A percentile compares a stretch with the other conserved stretches of the same genome.
Conservation (phyloP, 257 asterid species). For the Haberlea rhodopensis region DNA sequence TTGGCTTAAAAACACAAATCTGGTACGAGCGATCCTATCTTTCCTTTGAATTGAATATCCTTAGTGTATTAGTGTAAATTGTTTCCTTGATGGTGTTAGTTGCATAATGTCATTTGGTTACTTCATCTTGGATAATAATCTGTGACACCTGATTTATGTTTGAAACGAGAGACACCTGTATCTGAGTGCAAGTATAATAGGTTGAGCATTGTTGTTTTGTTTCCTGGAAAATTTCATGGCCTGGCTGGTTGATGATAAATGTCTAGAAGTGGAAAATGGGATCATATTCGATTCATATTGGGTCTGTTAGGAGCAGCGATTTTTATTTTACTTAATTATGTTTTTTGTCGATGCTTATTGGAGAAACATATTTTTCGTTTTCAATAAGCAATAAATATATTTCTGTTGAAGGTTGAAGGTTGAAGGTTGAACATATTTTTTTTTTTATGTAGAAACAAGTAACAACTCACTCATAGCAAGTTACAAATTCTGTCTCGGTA, state of each 20-base stretch:
- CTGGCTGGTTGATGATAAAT: not conserved
- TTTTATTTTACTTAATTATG: not conserved
- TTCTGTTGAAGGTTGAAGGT: not conserved
- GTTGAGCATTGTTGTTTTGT: too few species aligned
- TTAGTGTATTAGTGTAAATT: not conserved
- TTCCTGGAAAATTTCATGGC: not conserved
- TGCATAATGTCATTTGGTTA: not conserved
- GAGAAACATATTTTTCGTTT: not conserved
- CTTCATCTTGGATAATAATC: not conserved
- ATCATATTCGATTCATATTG: not conserved
- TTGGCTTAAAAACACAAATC: not conserved
- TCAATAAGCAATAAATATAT: too few species aligned
- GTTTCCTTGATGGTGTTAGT: not conserved
- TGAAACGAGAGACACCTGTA: not conserved
- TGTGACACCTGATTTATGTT: not conserved
- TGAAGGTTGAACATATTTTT: not conserved
- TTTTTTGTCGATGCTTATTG: not conserved
- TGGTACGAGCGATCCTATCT: too few species aligned
- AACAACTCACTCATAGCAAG: too few species aligned
- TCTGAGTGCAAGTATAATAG: not conserved
- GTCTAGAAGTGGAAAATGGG: not conserved
- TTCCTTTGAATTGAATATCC: not conserved
- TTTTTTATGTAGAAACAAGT: too few species aligned
- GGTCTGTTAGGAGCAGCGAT: not conserved
- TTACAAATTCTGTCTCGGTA: too few species aligned